A percentile compares a stretch with the other conserved stretches of the same genome.
Evolutionary conservation across 208 protist species (phyloP).

Genomic region (Trypanosoma cruzi): DNA sequence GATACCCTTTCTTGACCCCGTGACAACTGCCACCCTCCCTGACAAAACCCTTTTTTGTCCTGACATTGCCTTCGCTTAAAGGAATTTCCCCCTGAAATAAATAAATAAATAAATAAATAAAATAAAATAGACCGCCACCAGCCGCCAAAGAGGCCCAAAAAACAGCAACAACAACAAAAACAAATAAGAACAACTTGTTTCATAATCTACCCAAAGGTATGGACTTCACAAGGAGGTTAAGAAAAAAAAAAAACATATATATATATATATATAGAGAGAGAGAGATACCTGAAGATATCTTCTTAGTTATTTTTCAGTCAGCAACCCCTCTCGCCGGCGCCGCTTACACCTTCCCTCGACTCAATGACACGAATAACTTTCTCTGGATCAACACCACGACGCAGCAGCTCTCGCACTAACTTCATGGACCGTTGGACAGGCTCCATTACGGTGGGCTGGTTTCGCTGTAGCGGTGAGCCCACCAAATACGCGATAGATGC

Average conservation of each 20-base stretch:
- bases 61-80: conserved; percentile 14
- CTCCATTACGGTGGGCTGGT: conserved; percentile 35
- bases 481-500: conserved; percentile 64
- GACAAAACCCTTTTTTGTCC: conserved; percentile 13
- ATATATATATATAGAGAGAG: no score
- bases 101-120: conserved; percentile 19
- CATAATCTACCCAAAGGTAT: background rate
- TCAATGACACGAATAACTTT: conserved; percentile 68
- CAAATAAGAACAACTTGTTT: background rate
- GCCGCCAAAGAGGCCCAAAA: no score
- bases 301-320: background rate
- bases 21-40: conserved; percentile 40
- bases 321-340: background rate
- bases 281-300: no score
- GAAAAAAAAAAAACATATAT: background rate
- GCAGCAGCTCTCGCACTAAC: conserved; percentile 47
- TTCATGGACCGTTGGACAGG: conserved; percentile 23
- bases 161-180: no score
- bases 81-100: background rate
- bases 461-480: conserved; percentile 63
- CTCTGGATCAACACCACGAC: conserved; percentile 62
- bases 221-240: no score
- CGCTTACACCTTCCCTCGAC: conserved; percentile 21
- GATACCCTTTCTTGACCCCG: conserved; percentile 45
- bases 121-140: no score